Conservation (phyloP, 2,329 filamentous ascomycete species). For the Botrytis fabae region DNA sequence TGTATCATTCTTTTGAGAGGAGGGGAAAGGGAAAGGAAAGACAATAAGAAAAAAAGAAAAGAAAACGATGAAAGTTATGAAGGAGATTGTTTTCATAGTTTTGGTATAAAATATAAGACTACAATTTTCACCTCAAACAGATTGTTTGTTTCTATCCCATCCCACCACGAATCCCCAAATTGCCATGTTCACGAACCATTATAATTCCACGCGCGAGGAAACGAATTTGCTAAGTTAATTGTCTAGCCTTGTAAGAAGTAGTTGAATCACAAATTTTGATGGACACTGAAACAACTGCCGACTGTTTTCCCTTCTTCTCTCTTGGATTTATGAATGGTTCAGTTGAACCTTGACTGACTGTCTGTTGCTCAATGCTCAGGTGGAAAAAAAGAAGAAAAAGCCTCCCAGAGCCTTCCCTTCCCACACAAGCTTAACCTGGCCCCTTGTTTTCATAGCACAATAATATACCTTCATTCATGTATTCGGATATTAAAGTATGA, state of each 20-base stretch:
- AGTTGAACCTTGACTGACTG: neutral
- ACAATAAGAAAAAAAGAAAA: neutral
- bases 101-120: neutral
- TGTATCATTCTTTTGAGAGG: neutral
- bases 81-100: neutral
- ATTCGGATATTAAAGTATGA: conserved; percentile 5
- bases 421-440: neutral
- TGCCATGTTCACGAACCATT: neutral
- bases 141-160: neutral
- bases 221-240: neutral
- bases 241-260: neutral
- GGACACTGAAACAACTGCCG: neutral
- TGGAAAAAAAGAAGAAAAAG: neutral
- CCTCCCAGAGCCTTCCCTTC: neutral
- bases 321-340: neutral
- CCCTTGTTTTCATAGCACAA: conserved; percentile 13
- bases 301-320: neutral
- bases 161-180: neutral
- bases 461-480: neutral
- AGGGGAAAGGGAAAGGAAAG: neutral
- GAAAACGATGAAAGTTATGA: neutral
- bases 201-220: neutral
- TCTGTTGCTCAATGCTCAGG: neutral
- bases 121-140: neutral
- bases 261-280: conserved; percentile 2